Conservation (phyloP, 2,329 filamentous ascomycete species). For the Xylariaceae sp. region DNA sequence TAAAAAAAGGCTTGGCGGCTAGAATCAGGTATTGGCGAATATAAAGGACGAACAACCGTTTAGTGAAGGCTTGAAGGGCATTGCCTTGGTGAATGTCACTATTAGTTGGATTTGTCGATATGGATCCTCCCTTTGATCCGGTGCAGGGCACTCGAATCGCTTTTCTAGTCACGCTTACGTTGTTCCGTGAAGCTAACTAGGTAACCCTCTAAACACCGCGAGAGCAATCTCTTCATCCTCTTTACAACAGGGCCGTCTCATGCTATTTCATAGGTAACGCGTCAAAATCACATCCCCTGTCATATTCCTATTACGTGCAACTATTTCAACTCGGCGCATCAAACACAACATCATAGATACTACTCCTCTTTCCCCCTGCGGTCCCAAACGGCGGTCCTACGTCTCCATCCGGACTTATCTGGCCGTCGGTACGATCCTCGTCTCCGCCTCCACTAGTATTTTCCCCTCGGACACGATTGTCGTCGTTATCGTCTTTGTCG, state of each 20-base stretch:
- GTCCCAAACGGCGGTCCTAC: not conserved
- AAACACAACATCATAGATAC: constrained; percentile 40
- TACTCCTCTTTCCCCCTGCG: constrained; percentile 32
- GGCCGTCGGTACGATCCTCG: not conserved
- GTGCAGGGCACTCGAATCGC: too few relatives aligned
- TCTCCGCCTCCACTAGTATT: not conserved
- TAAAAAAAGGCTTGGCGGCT: constrained; percentile 27
- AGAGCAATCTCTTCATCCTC: too few relatives aligned
- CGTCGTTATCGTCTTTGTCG: not conserved
- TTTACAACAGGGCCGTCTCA: too few relatives aligned
- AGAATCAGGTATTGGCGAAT: constrained; percentile 29
- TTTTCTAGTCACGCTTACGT: not conserved
- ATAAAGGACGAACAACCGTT: constrained; percentile 23
- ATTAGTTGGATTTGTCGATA: too few relatives aligned
- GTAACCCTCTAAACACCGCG: not conserved
- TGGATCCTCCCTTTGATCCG: too few relatives aligned
- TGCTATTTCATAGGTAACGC: too few relatives aligned
- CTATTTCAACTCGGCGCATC: constrained; percentile 12
- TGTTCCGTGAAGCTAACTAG: not conserved
- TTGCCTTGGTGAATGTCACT: constrained; percentile 4
- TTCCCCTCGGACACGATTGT: not conserved
- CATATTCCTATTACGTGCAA: not conserved
- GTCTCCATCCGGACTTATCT: not conserved
- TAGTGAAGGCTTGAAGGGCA: constrained; percentile 4
- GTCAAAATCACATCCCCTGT: too few relatives aligned